These are phyloP conservation scores for Pseudogymnoascus pannorum DNA, from an alignment of 2,329 filamentous ascomycete species.

Conservation along the genomic window DNA sequence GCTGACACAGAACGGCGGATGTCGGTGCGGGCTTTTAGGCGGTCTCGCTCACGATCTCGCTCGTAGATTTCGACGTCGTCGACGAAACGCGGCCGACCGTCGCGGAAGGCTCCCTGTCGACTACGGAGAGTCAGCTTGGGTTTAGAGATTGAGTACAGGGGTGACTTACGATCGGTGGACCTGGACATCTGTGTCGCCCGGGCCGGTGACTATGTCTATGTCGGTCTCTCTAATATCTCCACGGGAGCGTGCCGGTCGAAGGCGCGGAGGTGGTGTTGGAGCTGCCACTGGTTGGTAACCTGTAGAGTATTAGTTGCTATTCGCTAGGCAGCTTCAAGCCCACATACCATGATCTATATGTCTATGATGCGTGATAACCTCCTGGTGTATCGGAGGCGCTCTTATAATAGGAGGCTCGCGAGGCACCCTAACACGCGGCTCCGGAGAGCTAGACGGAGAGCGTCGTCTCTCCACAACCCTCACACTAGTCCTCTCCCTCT, in stretches of 20 bases:
- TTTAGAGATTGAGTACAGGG: background rate
- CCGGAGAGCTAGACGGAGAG: slow-evolving; percentile 20
- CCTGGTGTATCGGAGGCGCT: slow-evolving; percentile 74
- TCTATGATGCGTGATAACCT: slow-evolving; percentile 82
- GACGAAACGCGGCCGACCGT: slow-evolving; percentile 37
- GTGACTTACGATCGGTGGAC: slow-evolving; percentile 31
- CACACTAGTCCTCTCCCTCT: slow-evolving; percentile 32
- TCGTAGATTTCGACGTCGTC: slow-evolving; percentile 64
- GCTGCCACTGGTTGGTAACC: slow-evolving; percentile 15
- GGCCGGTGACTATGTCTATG: slow-evolving; percentile 52
- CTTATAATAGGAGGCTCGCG: slow-evolving; percentile 56
- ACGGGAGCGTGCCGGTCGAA: slow-evolving; percentile 41
- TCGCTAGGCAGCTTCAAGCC: background rate
- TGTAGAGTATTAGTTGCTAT: slow-evolving; percentile 30
- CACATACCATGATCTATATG: slow-evolving; percentile 77
- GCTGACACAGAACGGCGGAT: slow-evolving; percentile 33
- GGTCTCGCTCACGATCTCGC: slow-evolving; percentile 45
- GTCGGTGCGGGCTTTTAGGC: slow-evolving; percentile 35
- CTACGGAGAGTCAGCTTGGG: background rate
- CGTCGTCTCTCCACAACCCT: slow-evolving; percentile 39
- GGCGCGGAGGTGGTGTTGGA: slow-evolving; percentile 32
- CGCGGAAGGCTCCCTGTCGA: slow-evolving; percentile 22
- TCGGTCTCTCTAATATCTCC: slow-evolving; percentile 43
- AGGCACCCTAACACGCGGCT: slow-evolving; percentile 34
- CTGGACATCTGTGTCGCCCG: slow-evolving; percentile 50